Evolutionary conservation across 2,329 filamentous ascomycete genomes (phyloP).

Genomic region (Amauroascus niger): DNA sequence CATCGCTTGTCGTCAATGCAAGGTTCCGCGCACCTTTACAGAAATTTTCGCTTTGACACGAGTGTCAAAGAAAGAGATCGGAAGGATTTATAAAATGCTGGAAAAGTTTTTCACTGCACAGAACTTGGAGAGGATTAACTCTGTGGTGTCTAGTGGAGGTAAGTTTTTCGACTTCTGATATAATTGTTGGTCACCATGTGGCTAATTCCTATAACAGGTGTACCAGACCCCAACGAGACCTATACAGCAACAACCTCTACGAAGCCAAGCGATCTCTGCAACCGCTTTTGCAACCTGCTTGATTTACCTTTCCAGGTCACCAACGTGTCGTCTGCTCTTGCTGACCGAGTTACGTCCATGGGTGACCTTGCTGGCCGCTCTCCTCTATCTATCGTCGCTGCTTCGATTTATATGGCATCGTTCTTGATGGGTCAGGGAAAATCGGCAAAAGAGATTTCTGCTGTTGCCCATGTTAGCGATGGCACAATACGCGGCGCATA

Average conservation of each 20-base stretch:
- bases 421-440: conserved; percentile 72
- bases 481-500: conserved; percentile 95
- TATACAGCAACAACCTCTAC: conserved; percentile 69
- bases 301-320: conserved; percentile 64
- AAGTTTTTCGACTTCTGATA: conserved; percentile 21
- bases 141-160: conserved; percentile 47
- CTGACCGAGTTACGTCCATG: conserved; percentile 64
- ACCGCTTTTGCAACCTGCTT: conserved; percentile 80
- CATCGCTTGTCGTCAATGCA: conserved; percentile 86
- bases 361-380: conserved; percentile 84
- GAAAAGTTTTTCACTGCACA: conserved; percentile 78
- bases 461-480: conserved; percentile 81
- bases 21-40: conserved; percentile 78
- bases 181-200: conserved; percentile 11
- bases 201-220: conserved; percentile 19
- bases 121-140: conserved; percentile 49
- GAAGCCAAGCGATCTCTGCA: conserved; percentile 72
- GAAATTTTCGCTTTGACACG: conserved; percentile 91
- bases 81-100: conserved; percentile 84
- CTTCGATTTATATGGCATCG: conserved; percentile 93
- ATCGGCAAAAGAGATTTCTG: conserved; percentile 75
- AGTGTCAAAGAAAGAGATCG: conserved; percentile 95
- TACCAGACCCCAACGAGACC: conserved; percentile 43
- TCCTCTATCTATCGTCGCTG: conserved; percentile 84
- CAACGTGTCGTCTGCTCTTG: conserved; percentile 69